These are phyloP conservation scores for Penicillium sp. DNA, from an alignment of 2,329 filamentous ascomycete genomes.

Conservation along the genomic window DNA sequence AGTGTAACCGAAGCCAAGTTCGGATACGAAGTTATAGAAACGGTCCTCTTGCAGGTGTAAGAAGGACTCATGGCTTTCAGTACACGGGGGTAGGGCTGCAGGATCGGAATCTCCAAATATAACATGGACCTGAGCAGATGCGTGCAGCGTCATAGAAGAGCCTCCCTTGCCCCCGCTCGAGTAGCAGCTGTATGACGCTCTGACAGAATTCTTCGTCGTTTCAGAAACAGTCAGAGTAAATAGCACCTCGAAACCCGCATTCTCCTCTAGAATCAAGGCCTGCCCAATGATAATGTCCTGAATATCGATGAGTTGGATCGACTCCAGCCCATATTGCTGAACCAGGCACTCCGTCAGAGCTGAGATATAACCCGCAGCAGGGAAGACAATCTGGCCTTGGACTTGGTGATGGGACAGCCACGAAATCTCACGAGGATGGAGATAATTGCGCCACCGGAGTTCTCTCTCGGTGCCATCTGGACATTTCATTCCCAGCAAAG, in stretches of 20 bases:
- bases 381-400: slow-evolving; percentile 34
- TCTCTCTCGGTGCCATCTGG: slow-evolving; percentile 21
- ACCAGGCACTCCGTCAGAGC: slow-evolving; percentile 30
- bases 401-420: slow-evolving; percentile 39
- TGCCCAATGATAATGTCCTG: slow-evolving; percentile 27
- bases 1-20: slow-evolving; percentile 31
- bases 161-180: slow-evolving; percentile 19
- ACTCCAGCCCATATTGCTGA: slow-evolving; percentile 12
- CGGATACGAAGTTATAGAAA: slow-evolving; percentile 28
- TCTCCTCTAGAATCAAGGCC: slow-evolving; percentile 30
- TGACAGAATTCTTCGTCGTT: background rate
- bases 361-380: slow-evolving; percentile 31
- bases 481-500: slow-evolving; percentile 21
- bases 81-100: slow-evolving; percentile 10
- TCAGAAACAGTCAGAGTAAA: slow-evolving; percentile 23
- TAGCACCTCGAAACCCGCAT: slow-evolving; percentile 20
- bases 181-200: slow-evolving; percentile 21
- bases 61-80: slow-evolving; percentile 1
- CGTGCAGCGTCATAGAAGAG: slow-evolving; percentile 19
- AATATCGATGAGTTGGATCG: slow-evolving; percentile 26
- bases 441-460: slow-evolving; percentile 34
- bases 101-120: slow-evolving; percentile 8
- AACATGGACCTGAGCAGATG: slow-evolving; percentile 15
- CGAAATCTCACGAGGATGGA: slow-evolving; percentile 32
- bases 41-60: slow-evolving; percentile 22